Conservation (phyloP, 768 basidiomycete species). For the Boletus rubescentipes region DNA sequence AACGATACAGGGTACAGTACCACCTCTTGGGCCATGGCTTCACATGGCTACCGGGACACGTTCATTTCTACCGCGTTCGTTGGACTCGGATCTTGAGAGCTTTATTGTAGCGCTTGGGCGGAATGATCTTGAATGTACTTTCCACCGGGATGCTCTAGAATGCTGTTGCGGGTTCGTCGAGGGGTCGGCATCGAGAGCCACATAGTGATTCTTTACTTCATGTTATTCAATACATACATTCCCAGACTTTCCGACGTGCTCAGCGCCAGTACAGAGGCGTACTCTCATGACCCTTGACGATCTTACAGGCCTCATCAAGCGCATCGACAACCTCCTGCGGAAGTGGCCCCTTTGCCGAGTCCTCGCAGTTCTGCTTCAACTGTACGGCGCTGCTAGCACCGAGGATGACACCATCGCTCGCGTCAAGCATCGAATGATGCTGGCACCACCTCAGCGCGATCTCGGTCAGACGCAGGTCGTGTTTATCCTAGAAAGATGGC, state of each 20-base stretch:
- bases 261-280: constrained; percentile 40
- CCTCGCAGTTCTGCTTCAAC: constrained; percentile 43
- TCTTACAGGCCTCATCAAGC: constrained; percentile 48
- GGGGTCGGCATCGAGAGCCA: too few species aligned
- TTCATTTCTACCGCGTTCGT: constrained; percentile 13
- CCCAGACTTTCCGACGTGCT: background rate
- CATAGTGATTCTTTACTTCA: too few species aligned
- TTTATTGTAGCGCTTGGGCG: constrained; percentile 1
- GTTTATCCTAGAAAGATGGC: constrained; percentile 26
- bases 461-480: constrained; percentile 49
- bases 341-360: constrained; percentile 53
- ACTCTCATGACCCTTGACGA: constrained; percentile 37
- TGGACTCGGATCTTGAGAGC: too few species aligned
- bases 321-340: constrained; percentile 51
- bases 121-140: too few species aligned
- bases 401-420: constrained; percentile 46
- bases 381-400: constrained; percentile 48
- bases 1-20: constrained; percentile 24
- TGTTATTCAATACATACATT: background rate
- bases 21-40: constrained; percentile 23
- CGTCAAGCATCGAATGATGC: constrained; percentile 49
- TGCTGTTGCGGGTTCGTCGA: too few species aligned
- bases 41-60: constrained; percentile 18
- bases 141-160: too few species aligned
- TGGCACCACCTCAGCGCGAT: constrained; percentile 63